Conservation (phyloP, 78 protist species). For the Creolimax fragrantissima region DNA sequence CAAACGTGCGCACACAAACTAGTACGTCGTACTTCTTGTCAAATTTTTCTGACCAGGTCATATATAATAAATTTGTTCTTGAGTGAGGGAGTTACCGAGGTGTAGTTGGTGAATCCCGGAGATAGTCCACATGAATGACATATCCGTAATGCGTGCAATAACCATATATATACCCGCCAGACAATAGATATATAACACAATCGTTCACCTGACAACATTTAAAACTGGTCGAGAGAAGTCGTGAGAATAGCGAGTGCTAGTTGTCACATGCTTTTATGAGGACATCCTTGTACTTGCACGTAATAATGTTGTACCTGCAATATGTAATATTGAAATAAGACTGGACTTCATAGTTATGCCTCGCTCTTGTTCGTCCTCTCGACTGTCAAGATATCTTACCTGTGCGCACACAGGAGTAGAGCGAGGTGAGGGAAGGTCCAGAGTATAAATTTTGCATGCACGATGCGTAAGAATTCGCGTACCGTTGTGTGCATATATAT, state of each 20-base stretch:
- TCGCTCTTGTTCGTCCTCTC: constrained; percentile 87
- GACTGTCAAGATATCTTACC: constrained; percentile 76
- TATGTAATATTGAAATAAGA: constrained; percentile 63
- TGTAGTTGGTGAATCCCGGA: no score
- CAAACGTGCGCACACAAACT: no score
- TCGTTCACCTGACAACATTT: no score
- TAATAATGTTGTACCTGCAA: neutral
- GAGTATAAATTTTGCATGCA: neutral
- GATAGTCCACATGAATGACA: no score
- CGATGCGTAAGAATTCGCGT: neutral
- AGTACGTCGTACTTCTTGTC: no score
- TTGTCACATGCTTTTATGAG: neutral
- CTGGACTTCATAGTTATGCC: constrained; percentile 94
- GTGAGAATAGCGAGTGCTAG: neutral
- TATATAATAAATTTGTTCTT: no score
- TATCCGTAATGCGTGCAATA: no score
- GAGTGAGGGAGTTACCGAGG: no score
- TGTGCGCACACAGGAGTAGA: neutral
- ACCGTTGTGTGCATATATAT: no score
- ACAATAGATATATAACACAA: neutral
- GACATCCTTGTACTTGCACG: neutral
- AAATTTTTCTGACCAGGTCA: no score
- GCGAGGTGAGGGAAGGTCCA: neutral
- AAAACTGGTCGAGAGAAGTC: no score
- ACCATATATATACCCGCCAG: neutral